Base-by-base conservation (phyloP, 2,329 filamentous ascomycete genomes). In the Kalaharituber pfeilii region DNA sequence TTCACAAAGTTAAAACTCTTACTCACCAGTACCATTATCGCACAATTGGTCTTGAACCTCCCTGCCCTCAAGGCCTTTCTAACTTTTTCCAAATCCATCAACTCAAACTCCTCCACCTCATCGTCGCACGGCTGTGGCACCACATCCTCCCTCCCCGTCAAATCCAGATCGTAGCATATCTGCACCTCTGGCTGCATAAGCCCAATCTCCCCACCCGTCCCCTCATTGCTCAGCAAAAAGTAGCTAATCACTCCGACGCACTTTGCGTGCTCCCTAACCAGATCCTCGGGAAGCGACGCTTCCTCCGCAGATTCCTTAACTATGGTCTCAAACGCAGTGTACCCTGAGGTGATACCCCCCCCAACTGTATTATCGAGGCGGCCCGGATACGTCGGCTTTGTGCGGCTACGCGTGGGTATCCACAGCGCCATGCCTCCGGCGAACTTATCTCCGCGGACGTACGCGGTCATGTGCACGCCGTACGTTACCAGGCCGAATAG, bases 361-460 rank as follows among this genome's bases (percentile, higher is more conserved):
- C 88, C 91, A 5, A 94, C 91, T 1, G 87, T 87, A 67, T 96
- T 98, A 68, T 98, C 91, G 60, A 98, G 73, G 73, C 95, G 88
- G n/a, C 83, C 77, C 0, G 83, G 82, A 65, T 89, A 98, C 0
- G 87, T 95, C 61, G 84, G 79, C 72, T 96, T 98, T 56, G 73
- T 77, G 51, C 72, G 73, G 11, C 87, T 78, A 8, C 91, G 76
- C 47, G 81, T 76, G 2, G 91, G 84, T 1, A 94, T 78, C 89
- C 91, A 96, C 39, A 98, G 73, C 64, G 79, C 81, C 45, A 94
- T 52, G 75, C 69, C 1, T 69, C 63, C 27, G 66, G 67, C 36
- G 74, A 71, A 22, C 15, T 27, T 22, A n/a, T 15, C 25, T 3
- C 11, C n/a, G 13, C 7, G 15, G 24, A 28, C n/a, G 15, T 25